Evolutionary conservation across 2,329 filamentous ascomycete species (phyloP).

Genomic region (Fusarium hostae): DNA sequence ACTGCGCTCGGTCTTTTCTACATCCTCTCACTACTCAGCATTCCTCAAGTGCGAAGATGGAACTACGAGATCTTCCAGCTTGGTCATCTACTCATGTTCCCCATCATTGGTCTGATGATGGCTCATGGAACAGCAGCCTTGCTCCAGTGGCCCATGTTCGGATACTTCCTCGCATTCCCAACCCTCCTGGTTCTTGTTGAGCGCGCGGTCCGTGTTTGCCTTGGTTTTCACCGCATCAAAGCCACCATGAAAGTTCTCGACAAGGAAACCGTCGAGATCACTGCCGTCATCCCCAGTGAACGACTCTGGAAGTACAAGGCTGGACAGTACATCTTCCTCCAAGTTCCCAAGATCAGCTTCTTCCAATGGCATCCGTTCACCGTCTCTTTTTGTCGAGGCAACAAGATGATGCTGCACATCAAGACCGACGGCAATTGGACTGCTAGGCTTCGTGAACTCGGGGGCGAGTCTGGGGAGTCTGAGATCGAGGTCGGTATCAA

Average conservation of each 20-base stretch:
- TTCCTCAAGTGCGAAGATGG: conserved; percentile 61
- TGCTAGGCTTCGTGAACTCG: conserved; percentile 55
- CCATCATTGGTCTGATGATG: conserved; percentile 65
- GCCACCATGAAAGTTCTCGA: conserved; percentile 62
- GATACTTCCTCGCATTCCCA: conserved; percentile 66
- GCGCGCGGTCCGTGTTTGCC: conserved; percentile 55
- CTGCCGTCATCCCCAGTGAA: conserved; percentile 58
- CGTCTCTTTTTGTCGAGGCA: conserved; percentile 64
- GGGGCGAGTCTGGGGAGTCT: conserved; percentile 47
- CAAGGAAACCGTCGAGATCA: conserved; percentile 63
- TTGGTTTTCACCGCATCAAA: conserved; percentile 60
- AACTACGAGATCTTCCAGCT: conserved; percentile 69
- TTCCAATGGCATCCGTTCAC: conserved; percentile 72
- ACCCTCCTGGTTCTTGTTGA: conserved; percentile 62
- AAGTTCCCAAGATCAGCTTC: conserved; percentile 62
- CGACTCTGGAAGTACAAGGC: conserved; percentile 64
- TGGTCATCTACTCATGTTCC: conserved; percentile 67
- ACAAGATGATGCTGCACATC: conserved; percentile 65
- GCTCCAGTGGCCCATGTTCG: conserved; percentile 66
- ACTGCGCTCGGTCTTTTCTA: conserved; percentile 62
- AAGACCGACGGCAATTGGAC: conserved; percentile 70
- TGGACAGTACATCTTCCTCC: conserved; percentile 68
- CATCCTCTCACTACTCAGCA: conserved; percentile 58
- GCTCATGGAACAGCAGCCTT: conserved; percentile 63
- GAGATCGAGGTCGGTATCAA: conserved; percentile 64